These are phyloP conservation scores for Suillus cothurnatus DNA, from an alignment of 768 basidiomycete genomes.

Conservation along the genomic window DNA sequence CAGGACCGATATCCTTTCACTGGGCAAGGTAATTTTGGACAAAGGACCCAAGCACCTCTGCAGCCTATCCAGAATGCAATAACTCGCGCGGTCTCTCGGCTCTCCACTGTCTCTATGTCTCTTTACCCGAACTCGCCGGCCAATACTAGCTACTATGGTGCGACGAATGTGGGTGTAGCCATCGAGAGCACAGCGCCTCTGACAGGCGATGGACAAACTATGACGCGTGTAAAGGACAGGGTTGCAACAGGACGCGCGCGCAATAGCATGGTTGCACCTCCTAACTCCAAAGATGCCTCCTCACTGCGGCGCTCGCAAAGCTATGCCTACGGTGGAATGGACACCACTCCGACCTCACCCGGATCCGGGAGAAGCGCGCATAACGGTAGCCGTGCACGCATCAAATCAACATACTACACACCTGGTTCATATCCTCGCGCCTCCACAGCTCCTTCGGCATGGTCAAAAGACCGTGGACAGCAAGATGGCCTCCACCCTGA, in stretches of 20 bases:
- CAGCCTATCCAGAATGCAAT: slow-evolving; percentile 45
- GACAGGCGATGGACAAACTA: slow-evolving; percentile 44
- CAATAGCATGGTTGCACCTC: slow-evolving; percentile 24
- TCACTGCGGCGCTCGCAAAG: slow-evolving; percentile 35
- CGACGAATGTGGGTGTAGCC: slow-evolving; percentile 35
- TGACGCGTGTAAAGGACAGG: slow-evolving; percentile 38
- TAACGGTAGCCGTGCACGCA: slow-evolving; percentile 59
- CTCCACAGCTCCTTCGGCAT: slow-evolving; percentile 45
- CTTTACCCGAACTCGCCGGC: slow-evolving; percentile 50
- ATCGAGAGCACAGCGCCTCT: slow-evolving; percentile 37
- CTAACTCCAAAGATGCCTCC: slow-evolving; percentile 21
- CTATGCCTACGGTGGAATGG: slow-evolving; percentile 57
- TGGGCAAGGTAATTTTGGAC: slow-evolving; percentile 24
- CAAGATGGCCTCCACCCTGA: slow-evolving; percentile 33
- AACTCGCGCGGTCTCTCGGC: slow-evolving; percentile 41
- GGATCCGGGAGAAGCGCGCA: slow-evolving; percentile 25
- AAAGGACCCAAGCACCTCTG: slow-evolving; percentile 32
- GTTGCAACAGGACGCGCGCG: slow-evolving; percentile 21
- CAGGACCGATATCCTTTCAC: slow-evolving; percentile 28
- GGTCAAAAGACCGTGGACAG: slow-evolving; percentile 34
- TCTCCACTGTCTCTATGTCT: slow-evolving; percentile 47
- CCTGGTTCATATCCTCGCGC: slow-evolving; percentile 55
- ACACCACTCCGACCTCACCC: slow-evolving; percentile 43
- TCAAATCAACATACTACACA: slow-evolving; percentile 70
- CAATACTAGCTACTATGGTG: slow-evolving; percentile 26